Evolutionary conservation across 371 early-diverging fungal genomes (phyloP), one percentile per base, ranked within the genome.

Genomic region (Mucor saturninus): DNA sequence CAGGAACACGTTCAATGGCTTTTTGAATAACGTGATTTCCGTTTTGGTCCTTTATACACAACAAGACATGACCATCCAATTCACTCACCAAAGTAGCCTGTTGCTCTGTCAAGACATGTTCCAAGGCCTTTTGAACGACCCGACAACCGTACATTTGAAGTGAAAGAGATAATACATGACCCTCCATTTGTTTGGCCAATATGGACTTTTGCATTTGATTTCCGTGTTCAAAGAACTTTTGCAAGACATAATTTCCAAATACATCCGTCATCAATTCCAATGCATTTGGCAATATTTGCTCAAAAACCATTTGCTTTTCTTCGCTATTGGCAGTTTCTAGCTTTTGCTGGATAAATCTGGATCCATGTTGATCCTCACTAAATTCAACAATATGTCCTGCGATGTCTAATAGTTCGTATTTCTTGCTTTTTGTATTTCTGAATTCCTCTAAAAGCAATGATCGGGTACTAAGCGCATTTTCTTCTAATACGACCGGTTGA

Each of bases 21-120:
- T 99, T 99, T 76, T 99, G 99, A 55, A 99, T 95, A 11, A 99
- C 99, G 68, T 99, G 99, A 77, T 99, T 99, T 56, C 99, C 99
- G 74, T 99, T 99, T 77, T 99, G 99, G 79, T 99, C 99, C 77
- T 97, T 97, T 59, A 99, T 97, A 64, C 99, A 95, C 74, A 95
- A 95, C 49, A 98, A 82, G 0, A 99, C 93, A 69, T 93, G 87
- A 1, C 95, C 96, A 62, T 96, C 94, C 54, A 99, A 77, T 75
- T 99, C 98, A 52, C 87, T 83, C 29, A 99, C 90, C 53, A 99
- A 82, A 14, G 85, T 77, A 9, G 94, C 92, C 75, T 98, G 97
- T 73, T 94, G 92, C 61, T 94, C 95, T 0, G 84, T 75, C 51
- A 86, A 75, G 6, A 96, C 92, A 70, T 94, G 92, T 74, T 99